A percentile compares a stretch with the other conserved stretches of the same genome.
Conservation (phyloP, 2,329 filamentous ascomycete species). For the Lecanosticta acicola region DNA sequence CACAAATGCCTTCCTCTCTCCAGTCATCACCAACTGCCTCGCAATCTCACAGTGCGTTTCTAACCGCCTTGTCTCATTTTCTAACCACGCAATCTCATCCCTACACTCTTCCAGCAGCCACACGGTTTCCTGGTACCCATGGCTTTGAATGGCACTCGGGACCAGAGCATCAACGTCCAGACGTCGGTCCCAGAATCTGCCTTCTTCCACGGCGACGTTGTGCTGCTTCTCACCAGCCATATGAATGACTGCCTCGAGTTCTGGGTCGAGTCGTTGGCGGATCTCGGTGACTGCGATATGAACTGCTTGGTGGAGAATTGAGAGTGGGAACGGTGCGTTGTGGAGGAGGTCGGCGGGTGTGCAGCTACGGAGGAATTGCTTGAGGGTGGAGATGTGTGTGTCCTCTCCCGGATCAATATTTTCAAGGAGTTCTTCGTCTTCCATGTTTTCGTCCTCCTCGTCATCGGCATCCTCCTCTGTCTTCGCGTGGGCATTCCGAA, state of each 20-base stretch:
- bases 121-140: not conserved
- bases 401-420: not conserved
- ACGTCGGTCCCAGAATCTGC: conserved; percentile 11
- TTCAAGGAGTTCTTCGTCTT: not conserved
- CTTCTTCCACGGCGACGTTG: conserved; percentile 9
- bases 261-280: conserved; percentile 9
- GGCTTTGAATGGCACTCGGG: conserved; percentile 1
- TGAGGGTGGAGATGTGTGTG: conserved; percentile 1
- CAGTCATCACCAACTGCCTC: conserved; percentile 3
- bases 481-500: not conserved
- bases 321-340: conserved; percentile 6
- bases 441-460: not conserved
- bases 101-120: conserved; percentile 7
- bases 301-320: conserved; percentile 8
- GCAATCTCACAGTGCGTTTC: conserved; percentile 15
- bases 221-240: conserved; percentile 4
- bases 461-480: not conserved
- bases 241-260: conserved; percentile 8
- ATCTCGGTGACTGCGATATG: conserved; percentile 9
- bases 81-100: conserved; percentile 16
- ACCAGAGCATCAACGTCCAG: not conserved
- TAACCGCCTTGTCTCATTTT: conserved; percentile 11
- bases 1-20: conserved; percentile 7
- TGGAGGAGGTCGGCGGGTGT: conserved; percentile 11
- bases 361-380: conserved; percentile 11